These are phyloP conservation scores for Sarocladiaceae sp. DNA, from an alignment of 2,329 filamentous ascomycete species.

Conservation along the genomic window DNA sequence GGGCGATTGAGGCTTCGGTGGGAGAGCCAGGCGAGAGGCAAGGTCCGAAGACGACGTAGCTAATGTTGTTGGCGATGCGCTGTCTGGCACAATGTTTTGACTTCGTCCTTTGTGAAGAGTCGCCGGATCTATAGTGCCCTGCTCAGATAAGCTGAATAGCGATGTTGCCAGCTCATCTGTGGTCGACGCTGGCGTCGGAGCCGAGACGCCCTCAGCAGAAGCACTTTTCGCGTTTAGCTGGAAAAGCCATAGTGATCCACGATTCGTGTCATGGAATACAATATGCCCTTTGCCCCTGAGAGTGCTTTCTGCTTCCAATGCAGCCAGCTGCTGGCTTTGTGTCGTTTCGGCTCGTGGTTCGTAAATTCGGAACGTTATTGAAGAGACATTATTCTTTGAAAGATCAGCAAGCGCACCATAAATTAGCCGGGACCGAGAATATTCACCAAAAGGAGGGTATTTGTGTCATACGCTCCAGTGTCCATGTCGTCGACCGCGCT, in stretches of 20 bases:
- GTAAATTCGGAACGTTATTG: slow-evolving; percentile 52
- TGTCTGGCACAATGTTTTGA: slow-evolving; percentile 22
- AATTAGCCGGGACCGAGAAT: slow-evolving; percentile 8
- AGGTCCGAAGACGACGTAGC: slow-evolving; percentile 33
- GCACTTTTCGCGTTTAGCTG: slow-evolving; percentile 35
- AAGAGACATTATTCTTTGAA: slow-evolving; percentile 51
- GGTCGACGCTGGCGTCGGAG: background rate
- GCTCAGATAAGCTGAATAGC: slow-evolving; percentile 37
- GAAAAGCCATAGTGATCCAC: slow-evolving; percentile 53
- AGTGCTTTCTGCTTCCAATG: slow-evolving; percentile 46
- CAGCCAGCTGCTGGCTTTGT: slow-evolving; percentile 39
- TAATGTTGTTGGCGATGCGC: slow-evolving; percentile 32
- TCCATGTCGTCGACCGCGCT: slow-evolving; percentile 51
- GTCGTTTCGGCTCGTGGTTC: slow-evolving; percentile 41
- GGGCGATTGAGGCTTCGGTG: slow-evolving; percentile 12
- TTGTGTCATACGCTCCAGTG: slow-evolving; percentile 59
- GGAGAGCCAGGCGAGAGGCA: slow-evolving; percentile 6
- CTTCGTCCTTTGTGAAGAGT: slow-evolving; percentile 42
- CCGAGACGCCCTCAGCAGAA: slow-evolving; percentile 14
- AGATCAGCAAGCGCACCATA: background rate
- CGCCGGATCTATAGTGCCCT: slow-evolving; percentile 46
- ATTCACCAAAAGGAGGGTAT: slow-evolving; percentile 54
- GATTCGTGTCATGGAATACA: slow-evolving; percentile 46
- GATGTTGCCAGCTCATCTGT: background rate
- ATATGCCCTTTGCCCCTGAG: slow-evolving; percentile 50